These are phyloP conservation scores for Globisporangium paddicum DNA, from an alignment of 352 stramenopile genomes.

Conservation along the genomic window DNA sequence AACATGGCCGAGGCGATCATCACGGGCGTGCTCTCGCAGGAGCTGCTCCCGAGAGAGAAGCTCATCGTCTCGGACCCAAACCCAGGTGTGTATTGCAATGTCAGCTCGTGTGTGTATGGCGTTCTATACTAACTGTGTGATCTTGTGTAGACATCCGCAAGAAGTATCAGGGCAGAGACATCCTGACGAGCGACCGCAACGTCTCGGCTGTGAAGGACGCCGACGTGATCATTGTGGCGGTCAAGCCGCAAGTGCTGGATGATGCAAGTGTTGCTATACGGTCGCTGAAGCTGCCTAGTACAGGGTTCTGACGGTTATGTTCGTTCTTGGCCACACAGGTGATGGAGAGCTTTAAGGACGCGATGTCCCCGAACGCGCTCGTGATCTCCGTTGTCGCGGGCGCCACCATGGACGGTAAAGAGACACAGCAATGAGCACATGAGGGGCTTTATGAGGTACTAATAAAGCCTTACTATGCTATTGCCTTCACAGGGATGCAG, in stretches of 20 bases:
- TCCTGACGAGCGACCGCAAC: slow-evolving; percentile 63
- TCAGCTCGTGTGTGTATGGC: background rate
- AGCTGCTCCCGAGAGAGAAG: slow-evolving; percentile 56
- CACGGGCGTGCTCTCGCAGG: slow-evolving; percentile 65
- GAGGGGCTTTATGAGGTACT: background rate
- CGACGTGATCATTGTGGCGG: slow-evolving; percentile 91
- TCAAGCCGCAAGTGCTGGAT: slow-evolving; percentile 94
- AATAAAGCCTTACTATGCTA: background rate
- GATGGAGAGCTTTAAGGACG: slow-evolving; percentile 53
- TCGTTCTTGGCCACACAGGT: no score
- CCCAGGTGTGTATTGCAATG: slow-evolving; percentile 19
- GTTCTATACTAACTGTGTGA: background rate
- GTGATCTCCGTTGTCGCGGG: slow-evolving; percentile 86
- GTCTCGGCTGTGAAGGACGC: slow-evolving; percentile 57
- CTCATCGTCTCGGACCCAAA: slow-evolving; percentile 83
- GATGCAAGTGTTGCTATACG: slow-evolving; percentile 35
- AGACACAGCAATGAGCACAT: background rate
- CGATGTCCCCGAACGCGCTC: slow-evolving; percentile 52
- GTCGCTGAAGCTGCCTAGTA: no score
- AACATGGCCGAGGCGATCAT: slow-evolving; percentile 91
- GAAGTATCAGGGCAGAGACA: slow-evolving; percentile 55
- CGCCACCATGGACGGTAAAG: slow-evolving; percentile 57
- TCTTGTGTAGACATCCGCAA: slow-evolving; percentile 32
- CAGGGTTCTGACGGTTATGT: no score
- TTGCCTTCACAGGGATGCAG: slow-evolving; percentile 33